Evolutionary conservation across 805 yeast species (phyloP).

Genomic region (Yarrowia sp.): DNA sequence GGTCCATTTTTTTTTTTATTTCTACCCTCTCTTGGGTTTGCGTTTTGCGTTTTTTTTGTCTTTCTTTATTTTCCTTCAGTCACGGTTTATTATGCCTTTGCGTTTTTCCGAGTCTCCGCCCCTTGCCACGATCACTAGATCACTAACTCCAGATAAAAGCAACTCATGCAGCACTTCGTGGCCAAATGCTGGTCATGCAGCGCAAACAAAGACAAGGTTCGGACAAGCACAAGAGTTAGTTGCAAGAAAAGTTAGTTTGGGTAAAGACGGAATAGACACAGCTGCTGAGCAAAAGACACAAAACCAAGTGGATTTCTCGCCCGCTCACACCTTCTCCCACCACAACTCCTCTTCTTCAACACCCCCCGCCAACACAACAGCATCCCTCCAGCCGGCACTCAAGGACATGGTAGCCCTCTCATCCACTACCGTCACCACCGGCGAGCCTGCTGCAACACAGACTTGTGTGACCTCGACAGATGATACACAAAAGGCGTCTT

Average conservation of each 20-base stretch:
- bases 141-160: conserved; percentile 27
- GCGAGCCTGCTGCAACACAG: background rate
- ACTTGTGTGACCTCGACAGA: background rate
- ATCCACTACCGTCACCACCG: conserved; percentile 6
- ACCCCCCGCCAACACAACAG: background rate
- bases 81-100: background rate
- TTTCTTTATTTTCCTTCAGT: background rate
- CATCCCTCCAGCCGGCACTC: background rate
- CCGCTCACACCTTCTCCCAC: background rate
- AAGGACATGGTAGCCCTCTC: conserved; percentile 10
- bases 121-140: conserved; percentile 23
- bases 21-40: background rate
- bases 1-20: too few species aligned
- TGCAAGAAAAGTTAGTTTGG: background rate
- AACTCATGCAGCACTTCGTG: conserved; percentile 8
- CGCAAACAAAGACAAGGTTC: conserved; percentile 21
- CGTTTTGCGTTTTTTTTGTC: background rate
- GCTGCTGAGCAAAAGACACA: conserved; percentile 14
- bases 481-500: background rate
- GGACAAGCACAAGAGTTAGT: conserved; percentile 2
- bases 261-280: conserved; percentile 22
- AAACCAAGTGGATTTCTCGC: conserved; percentile 4
- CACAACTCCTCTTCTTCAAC: background rate
- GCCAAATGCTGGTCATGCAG: conserved; percentile 2
- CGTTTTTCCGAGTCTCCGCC: conserved; percentile 11